Base-by-base conservation (phyloP, 2,329 filamentous ascomycete species). In the Didymella exigua region DNA sequence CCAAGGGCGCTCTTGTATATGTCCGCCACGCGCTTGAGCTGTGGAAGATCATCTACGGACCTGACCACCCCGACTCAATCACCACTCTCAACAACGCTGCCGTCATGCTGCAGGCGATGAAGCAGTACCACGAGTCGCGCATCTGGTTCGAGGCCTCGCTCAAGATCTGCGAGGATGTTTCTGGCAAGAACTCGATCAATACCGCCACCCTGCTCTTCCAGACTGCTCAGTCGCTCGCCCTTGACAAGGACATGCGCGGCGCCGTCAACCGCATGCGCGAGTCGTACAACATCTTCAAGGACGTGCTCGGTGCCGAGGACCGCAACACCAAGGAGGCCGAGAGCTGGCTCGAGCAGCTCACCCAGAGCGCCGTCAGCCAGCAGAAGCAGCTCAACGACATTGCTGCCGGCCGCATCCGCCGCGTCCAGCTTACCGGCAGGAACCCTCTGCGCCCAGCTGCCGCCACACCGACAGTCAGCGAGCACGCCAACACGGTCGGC, bases 61-160 rank as follows among this genome's bases (percentile, higher is more conserved):
- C 89, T 26, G 89, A 91, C 68, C 95, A 99, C 77, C 95, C 95
- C 3, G 95, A 99, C 78, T 96, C 92, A 8, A 97, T 99, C 77
- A 99, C 96, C 8, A 98, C 95, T 14, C 89, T 98, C 77, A 99
- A 98, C 84, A 99, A 99, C 71, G 93, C 91, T 18, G 95, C 95
- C 7, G 95, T 99, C 56, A 99, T 99, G 95, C 86, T 99, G 54
- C 95, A 99, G 77, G 88, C 92, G 51, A 84, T 97, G 67, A 96
- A 98, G 82, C 88, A 90, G 58, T 99, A 96, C 79, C 89, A 93
- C 67, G 91, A 96, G 77, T 98, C 93, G 40, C 89, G 95, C 46
- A 83, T 93, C 59, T 99, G 95, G 95, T 99, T 99, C 72, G 95
- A 98, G 77, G 89, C 91, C 61, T 96, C 93, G 9, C 86, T 98